Conservation (phyloP, 345 rosid species). For the Acer negundo region DNA sequence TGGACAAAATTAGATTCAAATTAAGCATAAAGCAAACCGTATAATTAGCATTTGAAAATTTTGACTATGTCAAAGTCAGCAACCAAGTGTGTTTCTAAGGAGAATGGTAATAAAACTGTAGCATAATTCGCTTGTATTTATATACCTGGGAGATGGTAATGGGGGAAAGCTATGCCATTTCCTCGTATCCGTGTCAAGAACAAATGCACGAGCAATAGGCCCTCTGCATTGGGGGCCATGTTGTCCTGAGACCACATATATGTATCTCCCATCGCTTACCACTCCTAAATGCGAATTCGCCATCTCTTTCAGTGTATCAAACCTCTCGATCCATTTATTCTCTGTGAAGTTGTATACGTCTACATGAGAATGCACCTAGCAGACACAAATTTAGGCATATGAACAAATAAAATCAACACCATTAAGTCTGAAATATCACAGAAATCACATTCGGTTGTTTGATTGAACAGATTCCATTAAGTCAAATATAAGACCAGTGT, state of each 20-base stretch:
- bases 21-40: background rate
- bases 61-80: background rate
- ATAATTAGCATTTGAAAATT: slow-evolving; percentile 2
- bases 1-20: background rate
- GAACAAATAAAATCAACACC: background rate
- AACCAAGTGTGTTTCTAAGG: background rate
- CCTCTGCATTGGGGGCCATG: slow-evolving; percentile 81
- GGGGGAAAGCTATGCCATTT: slow-evolving; percentile 62
- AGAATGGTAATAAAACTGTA: background rate
- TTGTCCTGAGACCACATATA: slow-evolving; percentile 76
- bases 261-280: slow-evolving; percentile 68
- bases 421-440: background rate
- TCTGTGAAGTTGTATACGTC: slow-evolving; percentile 71
- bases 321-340: slow-evolving; percentile 62
- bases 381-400: slow-evolving; percentile 1
- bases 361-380: slow-evolving; percentile 83
- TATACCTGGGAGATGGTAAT: slow-evolving; percentile 73
- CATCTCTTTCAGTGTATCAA: slow-evolving; percentile 71
- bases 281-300: slow-evolving; percentile 85
- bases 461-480: background rate
- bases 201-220: slow-evolving; percentile 54
- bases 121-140: background rate
- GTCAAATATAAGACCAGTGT: background rate
- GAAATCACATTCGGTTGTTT: background rate
- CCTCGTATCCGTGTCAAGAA: slow-evolving; percentile 61